phyloP scores from a whole-genome alignment of 495 filamentous ascomycete species.

The Tuber brumale region DNA sequence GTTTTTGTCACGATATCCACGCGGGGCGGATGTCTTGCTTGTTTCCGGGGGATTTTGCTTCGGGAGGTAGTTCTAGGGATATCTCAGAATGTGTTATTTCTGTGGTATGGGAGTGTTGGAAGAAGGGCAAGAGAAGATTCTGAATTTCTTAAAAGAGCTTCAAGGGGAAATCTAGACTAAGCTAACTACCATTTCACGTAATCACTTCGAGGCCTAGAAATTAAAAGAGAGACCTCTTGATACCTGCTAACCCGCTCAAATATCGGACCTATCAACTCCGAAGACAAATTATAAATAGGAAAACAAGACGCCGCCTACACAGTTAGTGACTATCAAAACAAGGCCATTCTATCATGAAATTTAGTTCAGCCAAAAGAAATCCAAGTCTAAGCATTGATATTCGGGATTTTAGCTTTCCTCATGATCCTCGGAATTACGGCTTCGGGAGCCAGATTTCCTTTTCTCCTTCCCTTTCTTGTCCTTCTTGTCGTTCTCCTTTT shows the following conservation, averaged over 20 bases:
- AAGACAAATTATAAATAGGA: not conserved
- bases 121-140: slow-evolving; percentile 58
- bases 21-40: slow-evolving; percentile 70
- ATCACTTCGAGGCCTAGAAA: not conserved
- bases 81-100: slow-evolving; percentile 74
- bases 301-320: not conserved
- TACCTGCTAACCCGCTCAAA: not conserved
- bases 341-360: slow-evolving; percentile 3
- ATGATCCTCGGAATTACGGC: not conserved
- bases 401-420: not conserved
- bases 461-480: slow-evolving; percentile 64
- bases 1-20: slow-evolving; percentile 63
- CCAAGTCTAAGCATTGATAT: not conserved
- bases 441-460: slow-evolving; percentile 44
- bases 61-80: slow-evolving; percentile 66
- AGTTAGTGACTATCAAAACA: not conserved
- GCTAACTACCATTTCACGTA: not conserved
- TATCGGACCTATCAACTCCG: not conserved
- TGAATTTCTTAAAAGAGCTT: slow-evolving; percentile 55
- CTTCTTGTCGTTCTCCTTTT: slow-evolving; percentile 79
- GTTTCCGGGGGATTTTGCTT: slow-evolving; percentile 72
- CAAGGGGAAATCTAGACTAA: slow-evolving; percentile 8
- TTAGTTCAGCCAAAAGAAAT: not conserved
- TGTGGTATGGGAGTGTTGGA: slow-evolving; percentile 62
- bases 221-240: not conserved